A percentile compares a stretch with the other conserved stretches of the same genome.
Conservation (phyloP, 2,329 filamentous ascomycete genomes). For the Neofusicoccum laricinum region DNA sequence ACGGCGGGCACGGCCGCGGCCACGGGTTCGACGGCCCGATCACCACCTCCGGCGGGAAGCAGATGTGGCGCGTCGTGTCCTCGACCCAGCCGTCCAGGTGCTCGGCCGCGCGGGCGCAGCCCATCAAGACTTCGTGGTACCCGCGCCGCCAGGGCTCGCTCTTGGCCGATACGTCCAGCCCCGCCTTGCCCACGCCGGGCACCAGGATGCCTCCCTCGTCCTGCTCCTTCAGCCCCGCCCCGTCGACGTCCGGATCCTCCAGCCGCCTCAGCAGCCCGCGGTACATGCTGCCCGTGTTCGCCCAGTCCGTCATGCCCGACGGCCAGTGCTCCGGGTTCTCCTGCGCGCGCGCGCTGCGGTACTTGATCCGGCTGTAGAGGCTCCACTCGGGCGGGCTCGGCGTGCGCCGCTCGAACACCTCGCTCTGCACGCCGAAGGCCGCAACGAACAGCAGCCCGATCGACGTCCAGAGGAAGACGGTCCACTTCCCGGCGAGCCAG, state of each 20-base stretch:
- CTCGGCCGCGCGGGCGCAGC: slow-evolving; percentile 72
- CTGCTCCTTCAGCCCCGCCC: slow-evolving; percentile 60
- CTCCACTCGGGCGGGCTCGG: slow-evolving; percentile 83
- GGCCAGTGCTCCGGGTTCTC: slow-evolving; percentile 57
- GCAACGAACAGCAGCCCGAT: slow-evolving; percentile 59
- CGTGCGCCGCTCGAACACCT: slow-evolving; percentile 69
- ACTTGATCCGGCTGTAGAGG: slow-evolving; percentile 64
- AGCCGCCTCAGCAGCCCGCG: slow-evolving; percentile 61
- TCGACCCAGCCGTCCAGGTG: slow-evolving; percentile 75
- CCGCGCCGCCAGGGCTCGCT: slow-evolving; percentile 81
- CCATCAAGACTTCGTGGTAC: slow-evolving; percentile 80
- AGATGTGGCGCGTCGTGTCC: slow-evolving; percentile 63
- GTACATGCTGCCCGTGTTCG: slow-evolving; percentile 60
- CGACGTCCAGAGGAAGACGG: slow-evolving; percentile 63
- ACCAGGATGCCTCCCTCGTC: slow-evolving; percentile 48
- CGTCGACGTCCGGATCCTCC: slow-evolving; percentile 68
- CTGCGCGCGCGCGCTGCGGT: slow-evolving; percentile 62
- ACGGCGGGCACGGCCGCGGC: slow-evolving; percentile 68
- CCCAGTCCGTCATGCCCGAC: slow-evolving; percentile 64
- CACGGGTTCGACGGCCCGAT: slow-evolving; percentile 80
- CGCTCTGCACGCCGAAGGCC: slow-evolving; percentile 66
- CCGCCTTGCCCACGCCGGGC: slow-evolving; percentile 41
- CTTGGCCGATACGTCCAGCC: slow-evolving; percentile 70
- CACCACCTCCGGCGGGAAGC: slow-evolving; percentile 71
- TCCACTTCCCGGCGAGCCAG: slow-evolving; percentile 66